Evolutionary conservation across 306 rosid genomes (phyloP).

Genomic region (Fragaria vesca): DNA sequence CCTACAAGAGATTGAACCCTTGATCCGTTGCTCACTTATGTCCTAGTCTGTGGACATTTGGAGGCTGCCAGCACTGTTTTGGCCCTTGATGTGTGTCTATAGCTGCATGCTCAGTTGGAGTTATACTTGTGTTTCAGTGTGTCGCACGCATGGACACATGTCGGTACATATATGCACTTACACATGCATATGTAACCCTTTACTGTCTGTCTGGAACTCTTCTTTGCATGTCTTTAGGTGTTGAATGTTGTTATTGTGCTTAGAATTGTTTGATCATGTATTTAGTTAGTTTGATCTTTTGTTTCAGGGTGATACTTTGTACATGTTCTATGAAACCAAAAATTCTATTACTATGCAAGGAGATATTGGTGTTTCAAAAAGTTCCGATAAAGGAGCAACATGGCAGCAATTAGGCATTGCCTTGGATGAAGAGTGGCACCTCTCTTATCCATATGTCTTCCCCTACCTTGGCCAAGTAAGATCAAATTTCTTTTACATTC

Average conservation of each 20-base stretch:
- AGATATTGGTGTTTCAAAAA: constrained; percentile 92
- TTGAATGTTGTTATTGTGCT: constrained; percentile 12
- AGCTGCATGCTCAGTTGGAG: neutral
- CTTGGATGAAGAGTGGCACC: constrained; percentile 95
- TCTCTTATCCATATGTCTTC: constrained; percentile 88
- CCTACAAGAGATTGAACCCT: neutral
- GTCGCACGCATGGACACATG: neutral
- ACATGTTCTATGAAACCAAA: constrained; percentile 89
- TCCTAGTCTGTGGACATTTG: neutral
- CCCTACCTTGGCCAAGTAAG: constrained; percentile 70
- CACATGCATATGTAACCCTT: neutral
- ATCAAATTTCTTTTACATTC: constrained; percentile 2
- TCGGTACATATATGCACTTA: neutral
- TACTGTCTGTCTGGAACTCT: neutral
- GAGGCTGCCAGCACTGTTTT: neutral
- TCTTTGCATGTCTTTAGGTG: neutral
- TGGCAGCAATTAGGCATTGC: constrained; percentile 93
- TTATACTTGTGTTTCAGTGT: neutral
- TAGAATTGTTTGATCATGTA: constrained; percentile 10
- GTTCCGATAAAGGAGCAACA: constrained; percentile 88
- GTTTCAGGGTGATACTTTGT: constrained; percentile 66
- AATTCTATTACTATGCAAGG: constrained; percentile 84
- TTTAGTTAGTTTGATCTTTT: constrained; percentile 24
- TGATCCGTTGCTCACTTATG: neutral
- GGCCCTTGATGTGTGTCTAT: neutral